phyloP scores from a whole-genome alignment of 805 yeast genomes.

The Lachancea meyersii region DNA sequence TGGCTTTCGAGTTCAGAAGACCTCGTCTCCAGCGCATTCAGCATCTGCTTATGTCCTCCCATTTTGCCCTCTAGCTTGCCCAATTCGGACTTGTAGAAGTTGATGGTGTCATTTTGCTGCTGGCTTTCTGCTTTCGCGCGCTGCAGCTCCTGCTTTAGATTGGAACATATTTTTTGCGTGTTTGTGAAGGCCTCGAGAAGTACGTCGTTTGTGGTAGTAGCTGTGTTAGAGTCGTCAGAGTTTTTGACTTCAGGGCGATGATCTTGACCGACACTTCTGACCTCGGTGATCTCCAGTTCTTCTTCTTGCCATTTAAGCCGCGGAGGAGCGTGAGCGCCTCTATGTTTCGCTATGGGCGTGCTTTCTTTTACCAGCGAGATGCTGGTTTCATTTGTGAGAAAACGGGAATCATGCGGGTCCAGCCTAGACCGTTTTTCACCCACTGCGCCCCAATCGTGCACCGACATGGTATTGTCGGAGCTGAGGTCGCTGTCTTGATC shows the following conservation, averaged over 20 bases:
- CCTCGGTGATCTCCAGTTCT: conserved; percentile 39
- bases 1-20: conserved; percentile 20
- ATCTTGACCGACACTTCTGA: conserved; percentile 24
- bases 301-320: conserved; percentile 13
- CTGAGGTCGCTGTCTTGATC: conserved; percentile 1
- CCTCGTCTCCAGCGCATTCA: conserved; percentile 21
- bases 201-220: conserved; percentile 32
- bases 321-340: not conserved
- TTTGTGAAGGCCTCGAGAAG: conserved; percentile 36
- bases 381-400: conserved; percentile 3
- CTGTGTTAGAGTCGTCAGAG: conserved; percentile 5
- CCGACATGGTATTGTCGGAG: conserved; percentile 16
- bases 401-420: not conserved
- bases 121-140: conserved; percentile 25
- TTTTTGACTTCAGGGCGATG: not conserved
- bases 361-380: conserved; percentile 3
- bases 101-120: conserved; percentile 23
- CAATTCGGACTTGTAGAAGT: conserved; percentile 19
- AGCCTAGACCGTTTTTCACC: not conserved
- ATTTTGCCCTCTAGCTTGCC: conserved; percentile 20
- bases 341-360: conserved; percentile 1
- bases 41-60: conserved; percentile 18
- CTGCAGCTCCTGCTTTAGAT: conserved; percentile 31
- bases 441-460: not conserved
- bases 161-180: conserved; percentile 34